These are phyloP conservation scores for Teunomyces lycoperdinae DNA, from an alignment of 805 yeast species.

Conservation along the genomic window DNA sequence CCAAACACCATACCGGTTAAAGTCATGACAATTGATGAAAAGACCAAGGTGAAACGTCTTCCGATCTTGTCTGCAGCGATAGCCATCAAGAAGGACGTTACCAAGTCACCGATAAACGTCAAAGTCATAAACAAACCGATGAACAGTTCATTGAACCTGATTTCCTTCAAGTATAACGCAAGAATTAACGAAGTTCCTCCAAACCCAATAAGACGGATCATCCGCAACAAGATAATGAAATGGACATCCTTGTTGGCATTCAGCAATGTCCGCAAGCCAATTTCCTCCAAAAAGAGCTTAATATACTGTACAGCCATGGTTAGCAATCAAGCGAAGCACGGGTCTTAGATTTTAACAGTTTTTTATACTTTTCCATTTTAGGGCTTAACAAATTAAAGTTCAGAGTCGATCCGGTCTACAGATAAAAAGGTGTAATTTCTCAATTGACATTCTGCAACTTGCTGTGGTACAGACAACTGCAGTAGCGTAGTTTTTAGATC, in stretches of 20 bases:
- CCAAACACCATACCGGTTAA: slow-evolving; percentile 43
- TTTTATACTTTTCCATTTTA: background rate
- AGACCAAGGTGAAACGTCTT: slow-evolving; percentile 36
- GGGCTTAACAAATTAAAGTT: background rate
- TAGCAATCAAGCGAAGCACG: background rate
- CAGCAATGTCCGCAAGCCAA: slow-evolving; percentile 32
- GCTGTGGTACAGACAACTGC: background rate
- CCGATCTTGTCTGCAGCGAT: slow-evolving; percentile 48
- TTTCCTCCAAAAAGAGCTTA: slow-evolving; percentile 23
- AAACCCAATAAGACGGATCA: slow-evolving; percentile 34
- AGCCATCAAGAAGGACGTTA: slow-evolving; percentile 46
- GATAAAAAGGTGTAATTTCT: background rate
- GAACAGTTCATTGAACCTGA: slow-evolving; percentile 38
- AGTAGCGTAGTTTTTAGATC: background rate
- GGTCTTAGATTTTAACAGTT: too few species aligned
- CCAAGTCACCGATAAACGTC: slow-evolving; percentile 50
- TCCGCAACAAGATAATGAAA: slow-evolving; percentile 28
- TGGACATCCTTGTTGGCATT: slow-evolving; percentile 30
- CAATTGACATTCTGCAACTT: background rate
- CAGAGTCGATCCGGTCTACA: background rate
- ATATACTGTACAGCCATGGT: slow-evolving; percentile 3
- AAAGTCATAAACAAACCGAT: slow-evolving; percentile 50
- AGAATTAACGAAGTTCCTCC: slow-evolving; percentile 40
- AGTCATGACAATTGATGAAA: slow-evolving; percentile 41
- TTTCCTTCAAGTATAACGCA: slow-evolving; percentile 43